These are phyloP conservation scores for Picea sitchensis DNA, from an alignment of 75 land plant genomes.

Conservation along the genomic window DNA sequence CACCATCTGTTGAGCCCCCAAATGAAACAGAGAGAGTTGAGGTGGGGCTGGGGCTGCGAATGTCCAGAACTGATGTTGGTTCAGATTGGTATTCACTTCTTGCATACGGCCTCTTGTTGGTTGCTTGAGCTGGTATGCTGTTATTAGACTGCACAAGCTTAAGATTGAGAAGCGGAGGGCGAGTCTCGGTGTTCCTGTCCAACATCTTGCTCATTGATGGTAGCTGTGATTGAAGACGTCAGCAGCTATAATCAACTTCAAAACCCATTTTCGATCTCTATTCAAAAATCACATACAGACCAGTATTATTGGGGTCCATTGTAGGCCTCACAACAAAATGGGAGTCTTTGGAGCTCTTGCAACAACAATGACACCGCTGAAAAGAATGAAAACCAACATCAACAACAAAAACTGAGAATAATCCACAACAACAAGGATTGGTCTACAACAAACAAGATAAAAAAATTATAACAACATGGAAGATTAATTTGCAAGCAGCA, in stretches of 20 bases:
- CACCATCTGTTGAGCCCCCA: conserved; percentile 10
- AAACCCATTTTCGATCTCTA: conserved; percentile 8
- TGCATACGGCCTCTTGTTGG: background rate
- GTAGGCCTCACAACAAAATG: background rate
- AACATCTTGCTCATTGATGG: conserved; percentile 7
- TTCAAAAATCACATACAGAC: background rate
- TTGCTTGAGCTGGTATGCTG: background rate
- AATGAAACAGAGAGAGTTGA: conserved; percentile 3
- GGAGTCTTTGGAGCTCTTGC: conserved; percentile 3
- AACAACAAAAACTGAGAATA: background rate
- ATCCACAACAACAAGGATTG: background rate
- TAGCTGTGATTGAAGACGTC: background rate
- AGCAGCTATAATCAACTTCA: background rate
- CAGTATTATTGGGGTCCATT: background rate
- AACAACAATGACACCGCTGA: background rate
- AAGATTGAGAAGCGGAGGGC: conserved; percentile 1
- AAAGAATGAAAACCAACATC: background rate
- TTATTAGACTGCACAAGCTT: background rate
- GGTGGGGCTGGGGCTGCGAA: conserved; percentile 9
- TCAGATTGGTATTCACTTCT: conserved; percentile 10
- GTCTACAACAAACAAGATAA: too few relatives aligned
- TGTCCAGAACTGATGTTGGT: conserved; percentile 13
- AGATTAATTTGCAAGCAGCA: background rate
- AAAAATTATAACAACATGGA: background rate
- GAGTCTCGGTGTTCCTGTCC: conserved; percentile 5